Evolutionary conservation across 1,284 basidiomycete species (phyloP), one percentile per base, ranked within the genome.

Genomic region (Bjerkandera adusta): DNA sequence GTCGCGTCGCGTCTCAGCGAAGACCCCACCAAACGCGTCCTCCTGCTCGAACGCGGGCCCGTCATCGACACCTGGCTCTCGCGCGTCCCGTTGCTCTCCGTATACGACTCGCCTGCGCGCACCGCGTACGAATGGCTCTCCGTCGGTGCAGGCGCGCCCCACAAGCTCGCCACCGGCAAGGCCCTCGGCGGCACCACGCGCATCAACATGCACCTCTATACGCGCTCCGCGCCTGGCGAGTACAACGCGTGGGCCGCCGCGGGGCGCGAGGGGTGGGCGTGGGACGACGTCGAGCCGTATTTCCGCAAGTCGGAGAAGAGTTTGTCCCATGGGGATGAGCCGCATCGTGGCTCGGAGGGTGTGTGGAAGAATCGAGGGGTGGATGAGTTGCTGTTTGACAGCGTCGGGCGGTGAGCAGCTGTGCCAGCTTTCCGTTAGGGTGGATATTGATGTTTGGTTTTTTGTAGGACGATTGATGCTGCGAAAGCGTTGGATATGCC

Each of bases 141-240:
- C n/a, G n/a, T n/a, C n/a, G n/a, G n/a, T n/a, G n/a, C n/a, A n/a
- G n/a, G n/a, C n/a, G n/a, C n/a, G n/a, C n/a, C n/a, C n/a, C n/a
- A n/a, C n/a, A n/a, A n/a, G n/a, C n/a, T 68, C 37, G 59, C 68
- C 37, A 58, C 61, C 6, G 73, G 71, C 3, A 67, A 64, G 36
- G 66, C 57, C 0, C 52, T 71, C 8, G 72, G 72, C 15, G 72
- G 72, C 1, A 63, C 62, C 0, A 65, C 67, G 4, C 63, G 62
- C 6, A 69, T 75, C 45, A 76, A 75, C 48, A 61, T 55, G 27
- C 57, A 66, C 55, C 45, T 66, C 44, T 70, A 70, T 41, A 62
- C 60, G 1, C 59, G 67, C 8, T 60, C 62, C 2, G 37, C 57
- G 5, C 60, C 66, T 12, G 62, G 57, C 0, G 66, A 69, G 43